These are phyloP conservation scores for Cutaneotrichosporon dermatis DNA, from an alignment of 1,284 basidiomycete species.

Conservation along the genomic window DNA sequence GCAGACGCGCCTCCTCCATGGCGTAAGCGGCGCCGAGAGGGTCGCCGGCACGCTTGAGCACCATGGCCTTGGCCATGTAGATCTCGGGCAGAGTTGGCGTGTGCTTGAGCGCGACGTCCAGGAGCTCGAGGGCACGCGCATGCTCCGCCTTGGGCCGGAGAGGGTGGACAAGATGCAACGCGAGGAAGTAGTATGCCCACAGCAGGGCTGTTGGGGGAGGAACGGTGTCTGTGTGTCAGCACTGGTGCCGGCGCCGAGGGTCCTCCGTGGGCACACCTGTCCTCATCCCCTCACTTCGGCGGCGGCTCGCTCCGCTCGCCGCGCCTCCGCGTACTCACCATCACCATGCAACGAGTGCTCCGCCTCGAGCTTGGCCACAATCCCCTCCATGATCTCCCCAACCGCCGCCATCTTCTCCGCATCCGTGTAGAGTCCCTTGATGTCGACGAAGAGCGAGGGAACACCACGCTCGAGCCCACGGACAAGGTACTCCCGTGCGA, in stretches of 20 bases:
- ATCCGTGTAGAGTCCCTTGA: constrained; percentile 77
- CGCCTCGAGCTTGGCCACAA: constrained; percentile 48
- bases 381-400: constrained; percentile 64
- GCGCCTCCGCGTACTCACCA: constrained; percentile 24
- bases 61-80: constrained; percentile 74
- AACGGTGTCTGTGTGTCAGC: constrained; percentile 31
- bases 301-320: background rate
- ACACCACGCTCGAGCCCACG: constrained; percentile 76
- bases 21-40: constrained; percentile 65
- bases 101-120: constrained; percentile 67
- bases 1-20: constrained; percentile 74
- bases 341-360: constrained; percentile 41
- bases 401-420: constrained; percentile 62
- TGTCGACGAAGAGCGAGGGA: constrained; percentile 88
- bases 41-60: constrained; percentile 85
- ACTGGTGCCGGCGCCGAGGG: background rate
- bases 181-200: constrained; percentile 93
- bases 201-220: constrained; percentile 80
- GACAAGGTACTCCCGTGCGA: constrained; percentile 67
- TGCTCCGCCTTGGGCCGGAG: constrained; percentile 51
- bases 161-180: constrained; percentile 77
- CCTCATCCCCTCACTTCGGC: background rate
- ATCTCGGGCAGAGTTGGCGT: constrained; percentile 94
- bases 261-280: background rate
- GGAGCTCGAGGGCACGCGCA: constrained; percentile 60